phyloP scores from a whole-genome alignment of 2,329 filamentous ascomycete genomes.

The Aspergillus ruber region DNA sequence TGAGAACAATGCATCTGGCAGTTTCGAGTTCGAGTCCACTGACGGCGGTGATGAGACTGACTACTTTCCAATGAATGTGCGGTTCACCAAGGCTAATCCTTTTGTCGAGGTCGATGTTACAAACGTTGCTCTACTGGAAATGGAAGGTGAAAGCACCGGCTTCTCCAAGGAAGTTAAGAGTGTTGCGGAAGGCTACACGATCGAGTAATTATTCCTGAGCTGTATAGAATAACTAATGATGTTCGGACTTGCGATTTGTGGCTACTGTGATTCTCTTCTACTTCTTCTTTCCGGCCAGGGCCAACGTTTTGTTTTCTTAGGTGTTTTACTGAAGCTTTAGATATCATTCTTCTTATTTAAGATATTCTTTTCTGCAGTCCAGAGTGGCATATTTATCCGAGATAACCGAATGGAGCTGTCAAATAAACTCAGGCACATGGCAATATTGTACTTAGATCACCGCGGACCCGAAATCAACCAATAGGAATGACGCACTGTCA shows the following conservation, averaged over 20 bases:
- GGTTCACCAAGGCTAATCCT: constrained; percentile 77
- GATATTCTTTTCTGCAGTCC: background rate
- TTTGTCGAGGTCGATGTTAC: constrained; percentile 86
- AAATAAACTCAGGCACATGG: background rate
- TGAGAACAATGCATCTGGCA: constrained; percentile 72
- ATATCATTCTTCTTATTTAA: background rate
- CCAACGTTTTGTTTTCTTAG: constrained; percentile 9
- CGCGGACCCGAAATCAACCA: background rate
- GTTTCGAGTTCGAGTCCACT: constrained; percentile 91
- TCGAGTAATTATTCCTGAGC: constrained; percentile 32
- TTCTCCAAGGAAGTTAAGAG: constrained; percentile 43
- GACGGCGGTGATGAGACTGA: constrained; percentile 80
- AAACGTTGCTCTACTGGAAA: constrained; percentile 38
- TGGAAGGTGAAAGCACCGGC: constrained; percentile 37
- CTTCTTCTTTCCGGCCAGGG: constrained; percentile 13
- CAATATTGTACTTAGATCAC: background rate
- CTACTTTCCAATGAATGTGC: constrained; percentile 95
- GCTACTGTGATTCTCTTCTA: constrained; percentile 9
- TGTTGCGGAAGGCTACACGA: constrained; percentile 38
- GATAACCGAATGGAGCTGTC: background rate
- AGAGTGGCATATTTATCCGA: background rate
- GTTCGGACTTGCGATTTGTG: constrained; percentile 23
- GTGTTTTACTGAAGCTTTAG: background rate
- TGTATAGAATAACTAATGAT: constrained; percentile 35
- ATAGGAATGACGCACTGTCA: background rate